Base-by-base conservation (phyloP, 345 rosid genomes). In the Populus alba region DNA sequence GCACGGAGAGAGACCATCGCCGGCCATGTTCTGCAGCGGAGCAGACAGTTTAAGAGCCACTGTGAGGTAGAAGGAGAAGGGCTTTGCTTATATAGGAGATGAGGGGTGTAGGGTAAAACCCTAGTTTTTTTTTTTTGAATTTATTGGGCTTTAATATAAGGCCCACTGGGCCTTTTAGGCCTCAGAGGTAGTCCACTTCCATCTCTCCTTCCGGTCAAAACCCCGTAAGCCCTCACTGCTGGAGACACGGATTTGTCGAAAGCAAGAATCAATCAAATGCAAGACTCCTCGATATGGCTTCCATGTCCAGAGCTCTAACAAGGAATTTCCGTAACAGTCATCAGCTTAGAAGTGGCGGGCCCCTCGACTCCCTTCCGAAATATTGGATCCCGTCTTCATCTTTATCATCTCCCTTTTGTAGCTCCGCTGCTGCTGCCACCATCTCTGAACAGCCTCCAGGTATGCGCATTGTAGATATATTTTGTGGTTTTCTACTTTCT, bases 241-340 rank as follows among this genome's bases (percentile, higher is more conserved):
- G 13, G 51, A 15, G 20, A 47, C 53, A 47, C 37, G 37, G 53
- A 16, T 43, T 43, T 43, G 15, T 43, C 47, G 47, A 11, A 3
- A 43, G 13, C 18, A 15, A 47, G 18, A 2, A 45, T 38, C 43
- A 47, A 33, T 72, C 79, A 63, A 73, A 80, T 81, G 80, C 70
- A 62, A 51, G 57, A 79, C 55, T 74, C 67, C 2, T 73, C 33
- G 31, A 31, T 41, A 18, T 17, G 29, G 57, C 85, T 71, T 84
- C 88, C 75, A 68, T 89, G 13, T 86, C 89, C 80, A 89, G 80
- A 87, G 22, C 88, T 76, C 83, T 90, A 73, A 78, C 84, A 9
- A 84, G 82, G 83, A 78, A 81, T 37, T 23, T 41, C 66, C 85
- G 82, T 27, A 6, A 47, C 53, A 3, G 7, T 15, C 57, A 25